Conservation (phyloP, 805 yeast genomes). For the Schizosaccharomyces osmophilus region DNA sequence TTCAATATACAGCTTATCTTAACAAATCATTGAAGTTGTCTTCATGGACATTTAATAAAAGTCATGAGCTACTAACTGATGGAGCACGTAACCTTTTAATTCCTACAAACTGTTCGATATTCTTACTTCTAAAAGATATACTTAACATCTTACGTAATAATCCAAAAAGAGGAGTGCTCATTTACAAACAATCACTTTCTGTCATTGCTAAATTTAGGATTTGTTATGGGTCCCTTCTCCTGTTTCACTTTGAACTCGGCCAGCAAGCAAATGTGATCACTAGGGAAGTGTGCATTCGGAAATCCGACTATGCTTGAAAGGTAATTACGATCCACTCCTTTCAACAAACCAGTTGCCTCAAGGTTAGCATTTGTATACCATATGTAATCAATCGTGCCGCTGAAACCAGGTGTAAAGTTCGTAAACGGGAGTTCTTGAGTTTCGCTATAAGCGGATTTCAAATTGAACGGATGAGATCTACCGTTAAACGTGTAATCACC, state of each 20-base stretch:
- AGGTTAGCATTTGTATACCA: conserved; percentile 77
- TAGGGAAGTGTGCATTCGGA: conserved; percentile 82
- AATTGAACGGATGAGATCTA: conserved; percentile 51
- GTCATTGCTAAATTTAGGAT: not conserved
- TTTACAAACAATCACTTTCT: not conserved
- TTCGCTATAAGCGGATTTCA: conserved; percentile 63
- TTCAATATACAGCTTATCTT: no score
- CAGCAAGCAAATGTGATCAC: conserved; percentile 79
- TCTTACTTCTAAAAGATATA: no score
- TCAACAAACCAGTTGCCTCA: conserved; percentile 64
- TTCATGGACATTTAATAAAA: no score
- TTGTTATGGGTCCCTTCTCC: not conserved
- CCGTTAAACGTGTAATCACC: conserved; percentile 82
- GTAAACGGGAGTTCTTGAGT: conserved; percentile 86
- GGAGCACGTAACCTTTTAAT: no score
- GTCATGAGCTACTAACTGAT: no score
- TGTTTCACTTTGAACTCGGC: conserved; percentile 49
- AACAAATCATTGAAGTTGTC: no score
- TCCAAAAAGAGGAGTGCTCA: not conserved
- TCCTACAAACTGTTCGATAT: no score
- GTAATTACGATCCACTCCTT: conserved; percentile 60
- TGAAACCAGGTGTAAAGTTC: conserved; percentile 78
- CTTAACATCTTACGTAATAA: not conserved
- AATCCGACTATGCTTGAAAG: conserved; percentile 59
- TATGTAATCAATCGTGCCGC: conserved; percentile 79